These are phyloP conservation scores for Penstemon eatonii DNA, from an alignment of 257 asterid species.

Conservation along the genomic window DNA sequence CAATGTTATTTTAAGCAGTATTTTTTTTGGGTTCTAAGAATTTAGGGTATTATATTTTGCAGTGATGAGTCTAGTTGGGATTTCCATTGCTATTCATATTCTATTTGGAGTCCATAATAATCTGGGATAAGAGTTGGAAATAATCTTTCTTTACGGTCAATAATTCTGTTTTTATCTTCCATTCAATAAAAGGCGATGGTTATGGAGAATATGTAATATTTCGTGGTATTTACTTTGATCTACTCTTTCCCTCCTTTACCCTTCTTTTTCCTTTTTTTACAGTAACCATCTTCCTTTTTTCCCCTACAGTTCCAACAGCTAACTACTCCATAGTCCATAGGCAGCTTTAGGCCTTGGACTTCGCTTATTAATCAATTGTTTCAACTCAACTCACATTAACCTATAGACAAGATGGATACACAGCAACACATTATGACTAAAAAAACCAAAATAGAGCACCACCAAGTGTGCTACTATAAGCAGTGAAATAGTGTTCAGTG, in stretches of 20 bases:
- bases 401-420: too few species aligned
- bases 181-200: not conserved
- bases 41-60: not conserved
- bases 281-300: not conserved
- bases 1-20: not conserved
- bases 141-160: not conserved
- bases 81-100: not conserved
- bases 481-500: constrained; percentile 13
- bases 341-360: not conserved
- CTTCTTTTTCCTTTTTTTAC: not conserved
- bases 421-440: not conserved
- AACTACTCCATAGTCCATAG: not conserved
- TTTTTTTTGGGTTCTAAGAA: not conserved
- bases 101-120: not conserved
- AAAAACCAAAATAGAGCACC: constrained; percentile 2
- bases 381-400: not conserved
- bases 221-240: not conserved
- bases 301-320: not conserved
- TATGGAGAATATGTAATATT: not conserved
- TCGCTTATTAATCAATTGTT: constrained; percentile 1
- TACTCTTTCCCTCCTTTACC: not conserved
- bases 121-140: constrained; percentile 3
- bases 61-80: not conserved
- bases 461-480: not conserved
- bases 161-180: not conserved